Conservation (phyloP, 768 basidiomycete genomes). For the Lentinula detonsa region DNA sequence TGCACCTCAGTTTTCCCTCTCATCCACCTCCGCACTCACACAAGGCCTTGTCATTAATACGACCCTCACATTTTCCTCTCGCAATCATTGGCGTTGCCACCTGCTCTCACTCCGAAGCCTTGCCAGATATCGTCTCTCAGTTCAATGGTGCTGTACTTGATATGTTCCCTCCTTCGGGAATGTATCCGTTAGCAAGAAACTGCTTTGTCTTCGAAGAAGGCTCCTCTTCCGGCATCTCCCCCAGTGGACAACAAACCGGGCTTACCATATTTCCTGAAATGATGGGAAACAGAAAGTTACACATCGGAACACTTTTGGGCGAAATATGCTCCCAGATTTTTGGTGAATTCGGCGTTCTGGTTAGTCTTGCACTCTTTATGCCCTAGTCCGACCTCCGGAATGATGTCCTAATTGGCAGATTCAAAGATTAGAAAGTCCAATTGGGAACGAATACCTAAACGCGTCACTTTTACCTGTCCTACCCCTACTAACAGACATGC, state of each 20-base stretch:
- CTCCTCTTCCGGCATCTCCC: conserved; percentile 45
- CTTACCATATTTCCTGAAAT: conserved; percentile 76
- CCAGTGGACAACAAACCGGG: conserved; percentile 52
- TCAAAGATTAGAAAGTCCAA: conserved; percentile 71
- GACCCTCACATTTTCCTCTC: conserved; percentile 76
- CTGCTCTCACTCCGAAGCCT: conserved; percentile 48
- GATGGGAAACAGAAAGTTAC: conserved; percentile 84
- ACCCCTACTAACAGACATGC: conserved; percentile 56
- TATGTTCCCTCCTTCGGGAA: conserved; percentile 57
- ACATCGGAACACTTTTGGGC: conserved; percentile 83
- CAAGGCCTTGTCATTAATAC: conserved; percentile 62
- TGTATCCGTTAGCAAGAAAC: conserved; percentile 74
- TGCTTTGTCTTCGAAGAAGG: conserved; percentile 87
- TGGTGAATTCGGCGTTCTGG: conserved; percentile 79
- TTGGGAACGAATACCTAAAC: conserved; percentile 84
- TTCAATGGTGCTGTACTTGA: conserved; percentile 62
- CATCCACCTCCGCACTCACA: conserved; percentile 73
- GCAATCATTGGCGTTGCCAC: conserved; percentile 86
- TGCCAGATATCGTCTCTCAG: conserved; percentile 50
- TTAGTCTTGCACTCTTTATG: conserved; percentile 28
- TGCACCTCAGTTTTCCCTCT: conserved; percentile 75
- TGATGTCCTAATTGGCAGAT: conserved; percentile 38
- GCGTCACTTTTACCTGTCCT: conserved; percentile 57
- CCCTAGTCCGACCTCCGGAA: conserved; percentile 1
- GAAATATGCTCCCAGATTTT: conserved; percentile 86